phyloP scores from a whole-genome alignment of 805 yeast species.

The Zygoascus bituminiphila region DNA sequence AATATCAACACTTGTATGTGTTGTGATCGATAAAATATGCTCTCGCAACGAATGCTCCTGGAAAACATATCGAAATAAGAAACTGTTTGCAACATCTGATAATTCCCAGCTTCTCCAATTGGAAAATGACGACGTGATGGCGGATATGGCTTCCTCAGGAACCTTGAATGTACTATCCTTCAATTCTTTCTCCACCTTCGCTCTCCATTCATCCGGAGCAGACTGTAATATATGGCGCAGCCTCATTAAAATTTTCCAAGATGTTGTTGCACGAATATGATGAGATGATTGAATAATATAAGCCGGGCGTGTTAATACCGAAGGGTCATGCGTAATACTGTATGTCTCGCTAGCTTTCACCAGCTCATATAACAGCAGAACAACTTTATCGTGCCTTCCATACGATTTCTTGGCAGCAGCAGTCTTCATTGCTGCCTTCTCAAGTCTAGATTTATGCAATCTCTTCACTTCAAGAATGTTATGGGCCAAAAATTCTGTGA shows the following conservation, averaged over 20 bases:
- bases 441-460: not conserved
- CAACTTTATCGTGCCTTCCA: constrained; percentile 2
- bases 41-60: constrained; percentile 19
- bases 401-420: not conserved
- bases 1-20: constrained; percentile 15
- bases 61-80: constrained; percentile 47
- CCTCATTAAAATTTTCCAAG: constrained; percentile 82
- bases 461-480: constrained; percentile 14
- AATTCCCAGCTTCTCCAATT: constrained; percentile 94
- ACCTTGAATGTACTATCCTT: constrained; percentile 32
- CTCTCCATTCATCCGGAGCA: constrained; percentile 48
- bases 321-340: constrained; percentile 72
- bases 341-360: constrained; percentile 41
- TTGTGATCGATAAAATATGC: constrained; percentile 8
- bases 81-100: constrained; percentile 48
- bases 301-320: constrained; percentile 84
- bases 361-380: constrained; percentile 34
- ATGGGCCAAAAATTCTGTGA: constrained; percentile 15
- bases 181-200: constrained; percentile 28
- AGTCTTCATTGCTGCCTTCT: not conserved
- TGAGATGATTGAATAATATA: constrained; percentile 62
- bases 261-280: constrained; percentile 71
- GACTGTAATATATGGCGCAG: constrained; percentile 62
- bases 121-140: constrained; percentile 52
- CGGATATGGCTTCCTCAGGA: constrained; percentile 45